Base-by-base conservation (phyloP, 2,329 filamentous ascomycete species). In the Escovopsis sp. region DNA sequence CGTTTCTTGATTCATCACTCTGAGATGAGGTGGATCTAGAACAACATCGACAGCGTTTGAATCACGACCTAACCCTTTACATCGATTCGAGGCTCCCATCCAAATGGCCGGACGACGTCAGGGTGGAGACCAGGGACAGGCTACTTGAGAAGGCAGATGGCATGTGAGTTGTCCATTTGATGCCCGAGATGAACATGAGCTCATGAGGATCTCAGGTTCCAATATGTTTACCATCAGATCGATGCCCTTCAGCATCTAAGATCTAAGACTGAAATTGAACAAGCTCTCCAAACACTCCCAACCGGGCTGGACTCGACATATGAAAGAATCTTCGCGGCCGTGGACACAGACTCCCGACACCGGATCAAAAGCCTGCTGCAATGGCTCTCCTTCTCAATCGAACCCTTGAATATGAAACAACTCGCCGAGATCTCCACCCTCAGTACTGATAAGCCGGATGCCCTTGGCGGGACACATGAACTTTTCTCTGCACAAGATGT, bases 361-460 rank as follows among this genome's bases (percentile, higher is more conserved):
- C 30, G 38, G 16, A 13, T 42, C 15, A 38, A 25, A 13, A 40
- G 16, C 13, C 35, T 34, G 8, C 29, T 46, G 13, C 39, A 44
- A 14, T 44, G 45, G 45, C 42, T 46, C 11, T 37, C 39, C 3
- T 40, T 44, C 16, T 40, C 36, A 3, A 12, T 20, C 5, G 10
- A 5, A 2, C 4, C 14, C 2, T 30, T 44, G 9, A 2, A 2
- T 2, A 2, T 39, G 7, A 27, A 37, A 2, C 10, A 35, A 5
- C n/a, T 46, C 4, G 34, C 42, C 5, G 42, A 42, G 33, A 39
- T 46, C 7, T 44, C 44, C 11, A 44, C 37, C 12, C n/a, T 46
- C 11, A 29, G 7, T 6, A 39, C 38, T 7, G 33, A 42, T 5
- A 5, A 20, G 7, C 11, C 14, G 1, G 7, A 12, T 14, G 4